Percentiles rank a stretch among this genome's conserved stretches.
Conservation (phyloP, 2,329 filamentous ascomycete species). For the Verruconis gallopava region DNA sequence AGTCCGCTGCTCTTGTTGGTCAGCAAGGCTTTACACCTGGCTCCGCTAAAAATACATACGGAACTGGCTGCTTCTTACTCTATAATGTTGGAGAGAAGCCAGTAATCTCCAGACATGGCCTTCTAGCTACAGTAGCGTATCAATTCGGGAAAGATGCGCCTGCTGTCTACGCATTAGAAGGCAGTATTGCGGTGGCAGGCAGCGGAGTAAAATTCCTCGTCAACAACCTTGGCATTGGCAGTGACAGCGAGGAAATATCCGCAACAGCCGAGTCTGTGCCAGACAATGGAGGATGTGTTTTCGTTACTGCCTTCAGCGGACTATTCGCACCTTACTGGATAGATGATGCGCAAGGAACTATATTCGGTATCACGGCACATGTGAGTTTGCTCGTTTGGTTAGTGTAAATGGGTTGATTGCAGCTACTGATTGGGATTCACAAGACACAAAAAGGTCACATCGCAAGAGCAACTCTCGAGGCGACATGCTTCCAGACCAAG, state of each 20-base stretch:
- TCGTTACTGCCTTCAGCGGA: constrained; percentile 84
- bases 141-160: constrained; percentile 56
- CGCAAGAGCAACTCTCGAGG: constrained; percentile 77
- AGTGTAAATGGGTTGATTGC: too few species aligned
- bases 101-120: constrained; percentile 58
- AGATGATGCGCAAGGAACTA: constrained; percentile 78
- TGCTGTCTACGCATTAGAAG: constrained; percentile 70
- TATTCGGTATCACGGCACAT: constrained; percentile 62
- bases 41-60: constrained; percentile 82
- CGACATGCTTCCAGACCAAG: constrained; percentile 84
- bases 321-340: constrained; percentile 93
- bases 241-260: constrained; percentile 48
- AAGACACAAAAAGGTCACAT: constrained; percentile 78
- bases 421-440: constrained; percentile 29
- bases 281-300: constrained; percentile 70
- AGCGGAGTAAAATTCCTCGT: constrained; percentile 60
- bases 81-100: constrained; percentile 81
- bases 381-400: too few species aligned
- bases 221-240: constrained; percentile 52
- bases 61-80: constrained; percentile 77
- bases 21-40: constrained; percentile 75
- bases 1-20: constrained; percentile 74
- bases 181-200: constrained; percentile 70
- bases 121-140: constrained; percentile 79
- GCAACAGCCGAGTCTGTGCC: constrained; percentile 50